Evolutionary conservation across 2,329 filamentous ascomycete species (phyloP), one percentile per base, ranked within the genome.

Genomic region (Pleoardoris graminearum): DNA sequence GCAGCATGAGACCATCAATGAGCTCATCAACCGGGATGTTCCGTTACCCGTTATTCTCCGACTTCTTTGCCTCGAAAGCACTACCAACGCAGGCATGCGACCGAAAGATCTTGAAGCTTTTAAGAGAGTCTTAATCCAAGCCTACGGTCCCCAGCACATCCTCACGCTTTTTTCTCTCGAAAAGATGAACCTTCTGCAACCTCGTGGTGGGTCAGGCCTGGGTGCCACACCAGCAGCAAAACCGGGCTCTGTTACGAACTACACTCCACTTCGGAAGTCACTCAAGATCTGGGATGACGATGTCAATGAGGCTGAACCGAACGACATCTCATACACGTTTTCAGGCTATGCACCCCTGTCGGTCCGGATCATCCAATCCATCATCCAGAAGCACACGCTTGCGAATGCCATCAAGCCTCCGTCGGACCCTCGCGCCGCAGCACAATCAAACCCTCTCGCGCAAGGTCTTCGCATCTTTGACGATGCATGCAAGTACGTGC

Each of bases 261-360:
- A 97, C 75, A 87, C 85, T 4, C 89, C 90, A 61, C 78, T 97
- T 4, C 88, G 95, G 49, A 96, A 94, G 71, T 86, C 87, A 55
- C 83, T 99, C 12, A 85, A 88, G 25, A 82, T 99, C 14, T 96
- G 97, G 69, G 88, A 97, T 50, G 94, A 99, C 70, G 94, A 97
- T 70, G 93, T 99, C 33, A 92, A 96, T 68, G 94, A 99, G 73
- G 87, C 94, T 53, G 89, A 95, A 41, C 94, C 94, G 2, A 90
- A 94, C 65, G 94, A 99, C 65, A 87, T 97, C 55, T 89, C 92
- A n/a, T 99, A 99, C 67, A 92, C 97, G 10, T 99, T 97, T 75
- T 96, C 90, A 59, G 95, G 94, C 47, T 99, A 97, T 69, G 94
- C 95, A 4, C 95, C 94, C 0, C 82, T 99, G 11, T 96, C 90